Percentiles rank a stretch among this genome's conserved stretches.
phyloP scores from a whole-genome alignment of 2,329 filamentous ascomycete species.

The Cytospora piceicola region DNA sequence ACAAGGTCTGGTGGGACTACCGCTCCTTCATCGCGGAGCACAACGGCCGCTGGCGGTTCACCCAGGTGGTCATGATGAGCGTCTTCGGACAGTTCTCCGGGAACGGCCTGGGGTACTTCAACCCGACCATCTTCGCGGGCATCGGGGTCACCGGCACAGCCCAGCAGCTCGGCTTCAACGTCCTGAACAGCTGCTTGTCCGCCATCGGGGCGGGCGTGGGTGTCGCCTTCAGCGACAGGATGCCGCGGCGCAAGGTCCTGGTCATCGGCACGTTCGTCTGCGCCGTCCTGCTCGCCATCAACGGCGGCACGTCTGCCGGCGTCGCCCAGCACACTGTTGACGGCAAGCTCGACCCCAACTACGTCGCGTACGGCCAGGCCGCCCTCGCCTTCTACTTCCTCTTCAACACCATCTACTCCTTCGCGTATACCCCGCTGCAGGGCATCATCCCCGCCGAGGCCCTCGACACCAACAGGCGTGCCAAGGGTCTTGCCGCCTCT shows the following conservation, averaged over 20 bases:
- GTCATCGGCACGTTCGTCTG: constrained; percentile 49
- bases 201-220: constrained; percentile 50
- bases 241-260: constrained; percentile 52
- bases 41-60: constrained; percentile 52
- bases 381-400: constrained; percentile 53
- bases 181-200: constrained; percentile 51
- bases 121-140: constrained; percentile 50
- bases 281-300: constrained; percentile 47
- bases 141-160: constrained; percentile 43
- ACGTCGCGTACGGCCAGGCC: constrained; percentile 44
- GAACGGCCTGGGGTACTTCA: constrained; percentile 56
- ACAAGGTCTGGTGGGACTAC: constrained; percentile 54
- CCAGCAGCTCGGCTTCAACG: constrained; percentile 48
- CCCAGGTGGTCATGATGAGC: constrained; percentile 55
- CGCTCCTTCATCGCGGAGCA: constrained; percentile 49
- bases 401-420: constrained; percentile 54
- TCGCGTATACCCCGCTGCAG: constrained; percentile 55
- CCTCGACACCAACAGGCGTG: constrained; percentile 52
- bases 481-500: constrained; percentile 51
- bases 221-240: constrained; percentile 48
- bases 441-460: constrained; percentile 52
- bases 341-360: constrained; percentile 37
- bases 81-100: constrained; percentile 57
- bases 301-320: constrained; percentile 49
- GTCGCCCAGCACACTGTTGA: constrained; percentile 38